phyloP scores from a whole-genome alignment of 2,329 filamentous ascomycete species.

The Neofusicoccum cordaticola region DNA sequence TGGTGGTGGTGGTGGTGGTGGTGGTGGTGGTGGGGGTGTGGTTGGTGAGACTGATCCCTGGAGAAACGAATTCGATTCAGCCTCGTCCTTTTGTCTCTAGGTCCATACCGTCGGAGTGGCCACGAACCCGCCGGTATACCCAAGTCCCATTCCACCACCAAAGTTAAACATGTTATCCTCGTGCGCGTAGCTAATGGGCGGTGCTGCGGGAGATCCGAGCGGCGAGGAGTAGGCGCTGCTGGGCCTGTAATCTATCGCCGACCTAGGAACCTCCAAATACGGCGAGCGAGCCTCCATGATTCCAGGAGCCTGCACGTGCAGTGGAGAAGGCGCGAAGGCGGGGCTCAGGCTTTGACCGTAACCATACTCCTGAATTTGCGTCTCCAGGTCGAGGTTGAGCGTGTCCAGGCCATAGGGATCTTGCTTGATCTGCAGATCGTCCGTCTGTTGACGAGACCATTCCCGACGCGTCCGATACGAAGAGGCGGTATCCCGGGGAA shows the following conservation, averaged over 20 bases:
- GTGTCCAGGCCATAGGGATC: constrained; percentile 37
- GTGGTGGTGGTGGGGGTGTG: background rate
- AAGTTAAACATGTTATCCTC: constrained; percentile 42
- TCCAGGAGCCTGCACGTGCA: constrained; percentile 38
- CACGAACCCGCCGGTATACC: constrained; percentile 45
- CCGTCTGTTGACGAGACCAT: constrained; percentile 38
- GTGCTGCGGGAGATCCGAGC: constrained; percentile 34
- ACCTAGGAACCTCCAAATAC: constrained; percentile 47
- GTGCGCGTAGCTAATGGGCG: constrained; percentile 34
- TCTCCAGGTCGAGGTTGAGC: constrained; percentile 39
- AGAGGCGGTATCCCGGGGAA: constrained; percentile 42
- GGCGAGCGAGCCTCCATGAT: constrained; percentile 36
- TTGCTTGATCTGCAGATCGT: constrained; percentile 32
- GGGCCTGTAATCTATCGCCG: constrained; percentile 30
- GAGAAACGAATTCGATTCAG: constrained; percentile 36
- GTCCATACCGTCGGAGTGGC: constrained; percentile 41
- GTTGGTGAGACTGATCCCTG: constrained; percentile 33
- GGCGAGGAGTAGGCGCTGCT: constrained; percentile 35
- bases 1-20: background rate
- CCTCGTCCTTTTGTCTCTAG: constrained; percentile 30
- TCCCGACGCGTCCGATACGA: constrained; percentile 41
- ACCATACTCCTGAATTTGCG: constrained; percentile 40
- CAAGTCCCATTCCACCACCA: constrained; percentile 34
- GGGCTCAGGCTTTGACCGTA: constrained; percentile 46
- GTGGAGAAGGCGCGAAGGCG: constrained; percentile 49